Conservation (phyloP, 2,329 filamentous ascomycete genomes). For the Calycina marina region DNA sequence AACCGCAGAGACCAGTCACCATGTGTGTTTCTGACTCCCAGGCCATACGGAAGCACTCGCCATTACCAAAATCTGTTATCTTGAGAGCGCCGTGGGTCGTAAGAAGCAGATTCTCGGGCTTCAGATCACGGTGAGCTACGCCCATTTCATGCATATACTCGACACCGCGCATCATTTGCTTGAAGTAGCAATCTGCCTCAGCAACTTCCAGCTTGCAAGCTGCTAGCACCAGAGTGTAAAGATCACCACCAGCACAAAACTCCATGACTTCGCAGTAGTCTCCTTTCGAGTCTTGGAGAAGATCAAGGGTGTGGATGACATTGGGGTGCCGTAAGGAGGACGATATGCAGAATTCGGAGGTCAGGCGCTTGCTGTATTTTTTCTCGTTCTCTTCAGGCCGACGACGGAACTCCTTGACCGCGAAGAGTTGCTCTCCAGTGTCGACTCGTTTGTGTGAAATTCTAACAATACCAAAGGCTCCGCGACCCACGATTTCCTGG, state of each 20-base stretch:
- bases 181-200: constrained; percentile 97
- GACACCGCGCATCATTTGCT: constrained; percentile 97
- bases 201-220: constrained; percentile 81
- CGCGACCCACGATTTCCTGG: constrained; percentile 89
- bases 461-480: constrained; percentile 91
- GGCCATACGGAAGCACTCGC: constrained; percentile 98
- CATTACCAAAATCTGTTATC: constrained; percentile 97
- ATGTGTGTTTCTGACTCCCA: constrained; percentile 98
- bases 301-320: constrained; percentile 91
- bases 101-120: constrained; percentile 89
- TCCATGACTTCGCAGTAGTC: constrained; percentile 99
- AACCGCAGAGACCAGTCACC: constrained; percentile 93
- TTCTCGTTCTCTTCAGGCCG: constrained; percentile 89
- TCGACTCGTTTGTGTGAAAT: constrained; percentile 93
- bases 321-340: constrained; percentile 94
- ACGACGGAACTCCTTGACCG: constrained; percentile 94
- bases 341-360: constrained; percentile 96
- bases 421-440: constrained; percentile 76
- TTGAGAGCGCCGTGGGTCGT: constrained; percentile 88
- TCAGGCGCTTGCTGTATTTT: constrained; percentile 94
- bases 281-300: constrained; percentile 90
- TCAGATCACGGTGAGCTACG: constrained; percentile 89
- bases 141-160: constrained; percentile 99
- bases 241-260: constrained; percentile 89
- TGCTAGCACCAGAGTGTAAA: constrained; percentile 85